phyloP scores from a whole-genome alignment of 2,329 filamentous ascomycete species.

The Alternaria conjuncta region DNA sequence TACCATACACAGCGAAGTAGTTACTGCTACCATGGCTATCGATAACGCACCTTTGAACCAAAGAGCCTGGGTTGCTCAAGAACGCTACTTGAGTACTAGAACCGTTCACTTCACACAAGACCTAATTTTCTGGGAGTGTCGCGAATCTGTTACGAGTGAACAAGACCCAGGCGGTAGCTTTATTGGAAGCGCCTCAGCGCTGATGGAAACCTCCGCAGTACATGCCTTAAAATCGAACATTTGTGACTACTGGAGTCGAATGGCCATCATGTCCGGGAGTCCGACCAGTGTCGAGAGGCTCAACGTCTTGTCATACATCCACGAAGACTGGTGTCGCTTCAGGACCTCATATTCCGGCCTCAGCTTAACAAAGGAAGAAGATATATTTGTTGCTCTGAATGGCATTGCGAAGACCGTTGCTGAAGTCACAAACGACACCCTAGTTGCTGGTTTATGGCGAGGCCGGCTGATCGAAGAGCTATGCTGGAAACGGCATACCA shows the following conservation, averaged over 20 bases:
- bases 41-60: constrained; percentile 11
- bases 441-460: constrained; percentile 15
- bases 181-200: not conserved
- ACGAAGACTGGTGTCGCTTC: not conserved
- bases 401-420: constrained; percentile 4
- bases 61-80: constrained; percentile 26
- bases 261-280: no score
- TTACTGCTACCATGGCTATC: not conserved
- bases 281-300: not conserved
- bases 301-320: not conserved
- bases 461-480: not conserved
- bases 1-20: no score
- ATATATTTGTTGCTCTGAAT: constrained; percentile 11
- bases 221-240: not conserved
- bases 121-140: constrained; percentile 21
- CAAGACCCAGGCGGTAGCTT: not conserved
- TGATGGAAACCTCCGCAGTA: no score
- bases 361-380: constrained; percentile 6
- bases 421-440: not conserved
- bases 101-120: constrained; percentile 17
- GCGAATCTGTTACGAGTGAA: not conserved
- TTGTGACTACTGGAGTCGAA: not conserved
- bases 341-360: not conserved
- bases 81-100: constrained; percentile 16
- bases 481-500: not conserved